Evolutionary conservation across 2,329 filamentous ascomycete genomes (phyloP).

Genomic region (Aureobasidium sp.): DNA sequence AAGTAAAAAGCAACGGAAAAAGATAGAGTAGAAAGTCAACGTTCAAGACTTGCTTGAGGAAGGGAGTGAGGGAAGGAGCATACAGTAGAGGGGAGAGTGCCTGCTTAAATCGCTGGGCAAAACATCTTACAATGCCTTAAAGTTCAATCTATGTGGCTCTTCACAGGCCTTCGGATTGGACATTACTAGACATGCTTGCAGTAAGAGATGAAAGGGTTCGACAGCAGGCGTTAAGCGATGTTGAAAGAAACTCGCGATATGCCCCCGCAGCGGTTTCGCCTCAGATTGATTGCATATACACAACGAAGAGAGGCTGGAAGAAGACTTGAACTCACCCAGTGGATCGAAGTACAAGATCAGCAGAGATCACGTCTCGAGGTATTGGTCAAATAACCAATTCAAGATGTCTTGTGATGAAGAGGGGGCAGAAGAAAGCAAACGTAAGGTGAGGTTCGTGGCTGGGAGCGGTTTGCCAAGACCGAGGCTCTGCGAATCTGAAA

Average conservation of each 20-base stretch:
- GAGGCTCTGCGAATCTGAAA: conserved; percentile 3
- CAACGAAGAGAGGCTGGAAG: too few species aligned
- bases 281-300: conserved; percentile 2
- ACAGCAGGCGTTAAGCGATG: conserved; percentile 1
- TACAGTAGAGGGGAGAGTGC: neutral
- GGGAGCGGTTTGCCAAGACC: neutral
- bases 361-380: too few species aligned
- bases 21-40: neutral
- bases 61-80: neutral
- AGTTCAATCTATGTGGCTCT: conserved; percentile 1
- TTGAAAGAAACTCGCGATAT: neutral
- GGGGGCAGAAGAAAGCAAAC: neutral
- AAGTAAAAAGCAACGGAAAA: neutral
- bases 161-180: neutral
- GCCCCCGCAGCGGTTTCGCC: conserved; percentile 5
- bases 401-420: neutral
- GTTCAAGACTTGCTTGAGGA: neutral
- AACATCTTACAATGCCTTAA: neutral
- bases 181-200: neutral
- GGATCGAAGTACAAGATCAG: neutral
- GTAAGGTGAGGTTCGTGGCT: neutral
- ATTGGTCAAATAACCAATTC: neutral
- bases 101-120: neutral
- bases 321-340: neutral
- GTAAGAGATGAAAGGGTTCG: conserved; percentile 2